Base-by-base conservation (phyloP, 805 yeast species). In the Saturnispora zaruensis region DNA sequence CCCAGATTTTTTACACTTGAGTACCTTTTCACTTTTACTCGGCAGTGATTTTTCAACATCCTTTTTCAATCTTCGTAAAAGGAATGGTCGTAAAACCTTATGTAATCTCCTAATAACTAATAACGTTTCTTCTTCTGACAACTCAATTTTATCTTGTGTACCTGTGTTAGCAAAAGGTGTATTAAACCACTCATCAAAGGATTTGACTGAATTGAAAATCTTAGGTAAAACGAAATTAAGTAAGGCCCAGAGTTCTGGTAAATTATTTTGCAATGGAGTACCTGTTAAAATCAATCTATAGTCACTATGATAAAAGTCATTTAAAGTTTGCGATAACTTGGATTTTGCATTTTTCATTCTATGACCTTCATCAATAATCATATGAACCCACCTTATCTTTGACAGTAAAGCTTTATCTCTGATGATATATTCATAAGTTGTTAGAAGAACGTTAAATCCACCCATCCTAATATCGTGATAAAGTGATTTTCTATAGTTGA, bases 311-410 rank as follows among this genome's bases (percentile, higher is more conserved):
- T 87, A 86, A 59, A 79, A 84, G 49, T 76, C 79, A 33, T 83
- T 79, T 57, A 86, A 77, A 0, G 93, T 85, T 49, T 71, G 71
- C 0, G 91, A 83, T 50, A 86, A 69, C 61, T 85, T 86, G 3
- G 91, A 84, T 51, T 78, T 77, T 2, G 89, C 73, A 61, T 86
- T 86, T 63, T 86, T 86, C 89, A 86, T 82, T 68, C 95, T 74
- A 66, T 86, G 95, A 66, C 95, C 95, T 73, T 86, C 95, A 72
- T 86, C 95, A 56, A 86, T 86, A 56, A 86, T 84, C 91, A 86
- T 86, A 64, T 87, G 91, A 40, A 84, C 84, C 81, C 90, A 86
- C 55, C 77, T 77, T 57, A 82, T 78, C 59, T 82, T 83, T 26
- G 81, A 67, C 58, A 86, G 69, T 20, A 86, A 60, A 5, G 89